These are phyloP conservation scores for Melampsora larici-populina DNA, from an alignment of 1,284 basidiomycete genomes.

Conservation along the genomic window DNA sequence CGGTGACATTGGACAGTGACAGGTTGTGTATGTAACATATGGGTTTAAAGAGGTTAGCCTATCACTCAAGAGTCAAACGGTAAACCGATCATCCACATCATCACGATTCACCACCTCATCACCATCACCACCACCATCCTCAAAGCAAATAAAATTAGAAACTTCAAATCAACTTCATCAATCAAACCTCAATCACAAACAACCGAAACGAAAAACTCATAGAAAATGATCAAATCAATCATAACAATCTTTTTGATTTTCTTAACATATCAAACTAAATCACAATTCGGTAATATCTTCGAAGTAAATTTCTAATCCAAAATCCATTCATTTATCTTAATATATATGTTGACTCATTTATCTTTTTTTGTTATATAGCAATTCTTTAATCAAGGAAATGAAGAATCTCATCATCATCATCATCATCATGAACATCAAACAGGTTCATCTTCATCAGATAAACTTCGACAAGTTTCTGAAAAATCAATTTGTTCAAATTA, in stretches of 20 bases:
- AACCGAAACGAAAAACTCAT: no score
- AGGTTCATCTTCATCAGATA: background rate
- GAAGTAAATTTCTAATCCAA: constrained; percentile 1
- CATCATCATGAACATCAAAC: background rate
- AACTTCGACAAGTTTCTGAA: background rate
- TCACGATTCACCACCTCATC: background rate
- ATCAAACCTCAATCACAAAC: no score
- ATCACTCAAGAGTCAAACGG: background rate
- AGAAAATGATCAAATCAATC: no score
- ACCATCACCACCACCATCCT: no score
- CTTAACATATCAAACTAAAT: background rate
- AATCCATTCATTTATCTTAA: background rate
- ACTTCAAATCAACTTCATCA: no score
- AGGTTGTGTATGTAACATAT: background rate
- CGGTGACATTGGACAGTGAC: no score
- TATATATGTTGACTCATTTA: background rate
- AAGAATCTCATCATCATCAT: background rate
- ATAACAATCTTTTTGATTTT: no score
- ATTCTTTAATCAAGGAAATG: constrained; percentile 28
- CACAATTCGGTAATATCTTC: constrained; percentile 31
- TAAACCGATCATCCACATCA: background rate
- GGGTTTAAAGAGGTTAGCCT: background rate
- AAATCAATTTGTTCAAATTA: constrained; percentile 14
- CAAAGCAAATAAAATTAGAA: no score
- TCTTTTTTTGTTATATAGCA: background rate